Conservation (phyloP, 345 rosid species). For the Salix purpurea region DNA sequence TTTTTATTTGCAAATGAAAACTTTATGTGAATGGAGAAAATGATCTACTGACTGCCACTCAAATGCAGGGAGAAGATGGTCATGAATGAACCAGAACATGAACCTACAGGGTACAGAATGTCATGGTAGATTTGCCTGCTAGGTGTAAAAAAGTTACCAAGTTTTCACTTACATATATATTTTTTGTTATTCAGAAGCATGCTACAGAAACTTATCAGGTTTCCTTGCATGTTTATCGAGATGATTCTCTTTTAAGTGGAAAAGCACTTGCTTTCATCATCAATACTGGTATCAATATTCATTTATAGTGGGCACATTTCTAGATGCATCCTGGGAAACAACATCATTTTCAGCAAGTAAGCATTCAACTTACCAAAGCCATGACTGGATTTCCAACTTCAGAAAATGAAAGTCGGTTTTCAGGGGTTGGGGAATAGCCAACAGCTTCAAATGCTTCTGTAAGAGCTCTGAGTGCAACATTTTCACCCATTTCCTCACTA, state of each 20-base stretch:
- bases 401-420: constrained; percentile 66
- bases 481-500: constrained; percentile 38
- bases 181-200: not conserved
- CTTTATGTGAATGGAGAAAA: not conserved
- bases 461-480: constrained; percentile 66
- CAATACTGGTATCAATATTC: not conserved
- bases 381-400: constrained; percentile 95
- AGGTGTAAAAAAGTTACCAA: too few relatives aligned
- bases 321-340: not conserved
- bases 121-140: too few relatives aligned
- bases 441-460: constrained; percentile 82
- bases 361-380: constrained; percentile 74
- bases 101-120: too few relatives aligned
- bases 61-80: too few relatives aligned
- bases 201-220: not conserved
- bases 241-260: not conserved
- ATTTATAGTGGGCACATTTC: not conserved
- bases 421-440: constrained; percentile 63
- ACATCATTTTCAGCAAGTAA: not conserved
- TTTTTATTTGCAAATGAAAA: not conserved
- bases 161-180: not conserved
- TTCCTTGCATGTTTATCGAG: not conserved
- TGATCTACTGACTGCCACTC: not conserved
- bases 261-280: not conserved
- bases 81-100: too few relatives aligned